phyloP scores from a whole-genome alignment of 75 land plant species.

The Selaginella moellendorffii region DNA sequence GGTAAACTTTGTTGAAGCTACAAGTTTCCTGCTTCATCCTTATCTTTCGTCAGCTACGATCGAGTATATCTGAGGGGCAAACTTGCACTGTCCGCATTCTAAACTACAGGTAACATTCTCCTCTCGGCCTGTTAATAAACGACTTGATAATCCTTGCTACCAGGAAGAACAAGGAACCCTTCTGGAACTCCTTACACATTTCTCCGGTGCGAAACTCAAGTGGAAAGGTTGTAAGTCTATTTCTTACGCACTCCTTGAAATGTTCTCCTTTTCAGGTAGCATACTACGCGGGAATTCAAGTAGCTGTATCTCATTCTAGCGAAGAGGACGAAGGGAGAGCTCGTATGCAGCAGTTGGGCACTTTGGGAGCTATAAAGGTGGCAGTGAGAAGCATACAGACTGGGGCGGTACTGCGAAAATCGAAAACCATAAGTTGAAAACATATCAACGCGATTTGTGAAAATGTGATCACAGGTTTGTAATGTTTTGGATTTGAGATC shows the following conservation, averaged over 20 bases:
- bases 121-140: background rate
- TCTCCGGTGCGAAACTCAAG: constrained; percentile 65
- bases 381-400: constrained; percentile 48
- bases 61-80: constrained; percentile 31
- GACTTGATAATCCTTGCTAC: background rate
- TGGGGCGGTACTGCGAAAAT: background rate
- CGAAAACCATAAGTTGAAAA: background rate
- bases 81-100: constrained; percentile 68
- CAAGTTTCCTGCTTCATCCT: too few relatives aligned
- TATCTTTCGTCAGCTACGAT: constrained; percentile 68
- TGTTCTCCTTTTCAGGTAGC: constrained; percentile 41
- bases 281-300: constrained; percentile 49
- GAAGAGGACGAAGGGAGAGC: constrained; percentile 25
- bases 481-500: too few relatives aligned
- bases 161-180: constrained; percentile 67
- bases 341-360: constrained; percentile 48
- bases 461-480: too few relatives aligned
- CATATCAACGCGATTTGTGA: too few relatives aligned
- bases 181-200: constrained; percentile 66
- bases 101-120: constrained; percentile 53
- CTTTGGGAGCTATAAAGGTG: constrained; percentile 60
- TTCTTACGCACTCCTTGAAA: too few relatives aligned
- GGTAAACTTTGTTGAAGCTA: too few relatives aligned
- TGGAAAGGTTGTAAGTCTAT: too few relatives aligned
- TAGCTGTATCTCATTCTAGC: constrained; percentile 19